Conservation (phyloP, 139 green algal genomes). For the Microglena sp. region DNA sequence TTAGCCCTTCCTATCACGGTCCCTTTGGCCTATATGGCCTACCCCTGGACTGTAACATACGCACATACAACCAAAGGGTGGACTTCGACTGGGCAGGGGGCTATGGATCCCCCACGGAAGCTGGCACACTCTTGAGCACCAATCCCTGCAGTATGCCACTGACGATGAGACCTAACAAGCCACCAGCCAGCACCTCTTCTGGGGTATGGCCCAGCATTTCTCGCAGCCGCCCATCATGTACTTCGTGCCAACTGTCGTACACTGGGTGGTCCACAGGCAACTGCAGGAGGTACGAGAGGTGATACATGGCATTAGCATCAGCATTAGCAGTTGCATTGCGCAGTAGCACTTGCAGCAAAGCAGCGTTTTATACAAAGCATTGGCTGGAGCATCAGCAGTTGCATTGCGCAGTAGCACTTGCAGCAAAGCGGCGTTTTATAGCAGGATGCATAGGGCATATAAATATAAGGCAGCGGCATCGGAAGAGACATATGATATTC, state of each 20-base stretch:
- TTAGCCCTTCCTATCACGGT: too few relatives aligned
- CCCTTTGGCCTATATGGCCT: too few relatives aligned
- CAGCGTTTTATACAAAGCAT: background rate
- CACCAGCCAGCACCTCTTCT: slow-evolving; percentile 37
- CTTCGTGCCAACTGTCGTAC: too few relatives aligned
- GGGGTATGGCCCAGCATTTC: slow-evolving; percentile 74
- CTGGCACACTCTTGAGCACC: too few relatives aligned
- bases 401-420: background rate
- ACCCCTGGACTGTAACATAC: too few relatives aligned
- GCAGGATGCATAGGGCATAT: too few relatives aligned
- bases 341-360: background rate
- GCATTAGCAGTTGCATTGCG: background rate
- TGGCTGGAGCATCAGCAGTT: background rate
- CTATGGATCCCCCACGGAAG: too few relatives aligned
- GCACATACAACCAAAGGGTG: too few relatives aligned
- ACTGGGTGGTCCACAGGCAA: slow-evolving; percentile 68
- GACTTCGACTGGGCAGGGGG: too few relatives aligned
- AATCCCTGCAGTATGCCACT: too few relatives aligned
- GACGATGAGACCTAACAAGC: background rate
- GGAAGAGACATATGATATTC: too few relatives aligned
- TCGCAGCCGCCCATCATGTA: slow-evolving; percentile 28
- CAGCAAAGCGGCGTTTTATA: background rate
- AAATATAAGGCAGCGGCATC: too few relatives aligned
- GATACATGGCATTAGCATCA: background rate
- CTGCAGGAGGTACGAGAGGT: slow-evolving; percentile 22